Conservation (phyloP, 345 rosid genomes). For the Lumnitzera racemosa region DNA sequence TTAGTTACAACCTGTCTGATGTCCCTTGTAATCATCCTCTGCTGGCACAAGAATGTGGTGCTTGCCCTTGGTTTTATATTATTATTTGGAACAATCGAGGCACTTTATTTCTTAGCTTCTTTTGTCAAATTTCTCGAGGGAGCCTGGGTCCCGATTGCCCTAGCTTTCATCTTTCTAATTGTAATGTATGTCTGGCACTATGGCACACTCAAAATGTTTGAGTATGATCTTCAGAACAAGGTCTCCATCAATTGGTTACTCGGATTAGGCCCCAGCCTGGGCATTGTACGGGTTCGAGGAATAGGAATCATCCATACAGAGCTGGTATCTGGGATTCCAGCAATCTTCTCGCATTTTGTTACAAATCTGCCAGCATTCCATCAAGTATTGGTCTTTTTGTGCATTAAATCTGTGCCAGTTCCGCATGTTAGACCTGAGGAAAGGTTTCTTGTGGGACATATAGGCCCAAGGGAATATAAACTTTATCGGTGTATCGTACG, state of each 20-base stretch:
- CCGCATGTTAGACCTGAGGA: slow-evolving; percentile 87
- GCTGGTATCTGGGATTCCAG: slow-evolving; percentile 86
- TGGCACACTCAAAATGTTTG: slow-evolving; percentile 68
- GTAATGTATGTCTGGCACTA: slow-evolving; percentile 88
- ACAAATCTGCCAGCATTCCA: slow-evolving; percentile 98
- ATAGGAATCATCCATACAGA: slow-evolving; percentile 88
- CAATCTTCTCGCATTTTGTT: slow-evolving; percentile 94
- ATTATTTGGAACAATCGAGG: slow-evolving; percentile 76
- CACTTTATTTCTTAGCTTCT: slow-evolving; percentile 89
- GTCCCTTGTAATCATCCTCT: slow-evolving; percentile 87
- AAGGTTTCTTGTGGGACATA: slow-evolving; percentile 71
- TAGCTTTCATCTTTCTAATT: slow-evolving; percentile 58
- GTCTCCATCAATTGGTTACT: slow-evolving; percentile 93
- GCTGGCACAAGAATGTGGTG: slow-evolving; percentile 79
- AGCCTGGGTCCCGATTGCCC: slow-evolving; percentile 94
- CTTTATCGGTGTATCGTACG: slow-evolving; percentile 91
- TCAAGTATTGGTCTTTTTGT: slow-evolving; percentile 78
- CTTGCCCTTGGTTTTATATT: slow-evolving; percentile 58
- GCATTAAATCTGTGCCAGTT: slow-evolving; percentile 92
- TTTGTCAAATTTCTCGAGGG: slow-evolving; percentile 89
- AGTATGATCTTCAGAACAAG: slow-evolving; percentile 86
- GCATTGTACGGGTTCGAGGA: slow-evolving; percentile 82
- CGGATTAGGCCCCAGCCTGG: slow-evolving; percentile 61
- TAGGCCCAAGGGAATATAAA: slow-evolving; percentile 66
- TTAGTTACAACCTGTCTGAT: slow-evolving; percentile 92